Evolutionary conservation across 495 filamentous ascomycete genomes (phyloP), one percentile per base, ranked within the genome.

Genomic region (Neurospora terricola): DNA sequence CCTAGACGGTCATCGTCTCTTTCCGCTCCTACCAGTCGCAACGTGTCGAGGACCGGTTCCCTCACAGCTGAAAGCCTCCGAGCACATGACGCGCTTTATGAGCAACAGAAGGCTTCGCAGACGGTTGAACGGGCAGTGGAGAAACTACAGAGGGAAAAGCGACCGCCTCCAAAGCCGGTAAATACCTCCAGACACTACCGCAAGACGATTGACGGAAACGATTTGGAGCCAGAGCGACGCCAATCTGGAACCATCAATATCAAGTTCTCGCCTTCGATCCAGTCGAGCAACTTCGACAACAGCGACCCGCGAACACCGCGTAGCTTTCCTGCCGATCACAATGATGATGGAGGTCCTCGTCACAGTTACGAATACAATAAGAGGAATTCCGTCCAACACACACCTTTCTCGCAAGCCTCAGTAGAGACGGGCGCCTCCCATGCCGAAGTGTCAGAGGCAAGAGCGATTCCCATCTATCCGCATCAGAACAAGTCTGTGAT

Each of bases 401-500:
- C 85, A 9, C 88, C 83, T 69, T 89, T 90, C 74, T 90, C 88
- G 3, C 85, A 88, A 74, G 81, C 82, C 11, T 91, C 89, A 0
- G 86, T 89, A 45, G 87, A 86, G 71, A 88, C 87, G 71, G 85
- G 78, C 59, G 86, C 86, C 10, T 83, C 85, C 0, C 83, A 84
- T 69, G 84, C 85, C 11, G 90, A 90, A 76, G 85, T 91, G 59
- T 89, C 89, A 66, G 93, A 97, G 82, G 94, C 94, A 14, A 90
- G 90, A 73, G 92, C 92, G 21, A 89, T 97, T 66, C 90, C 88
- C 73, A 90, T 97, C 40, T 96, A 91, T 78, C 90, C 93, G 3
- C 94, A 97, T 79, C 93, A 94, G 78, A 97, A 97, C 75, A 89
- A 90, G 73, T 95, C 93, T 4, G 84, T 93, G 12, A 82, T 96